phyloP scores from a whole-genome alignment of 305 asterid genomes.

The Lippia alba region DNA sequence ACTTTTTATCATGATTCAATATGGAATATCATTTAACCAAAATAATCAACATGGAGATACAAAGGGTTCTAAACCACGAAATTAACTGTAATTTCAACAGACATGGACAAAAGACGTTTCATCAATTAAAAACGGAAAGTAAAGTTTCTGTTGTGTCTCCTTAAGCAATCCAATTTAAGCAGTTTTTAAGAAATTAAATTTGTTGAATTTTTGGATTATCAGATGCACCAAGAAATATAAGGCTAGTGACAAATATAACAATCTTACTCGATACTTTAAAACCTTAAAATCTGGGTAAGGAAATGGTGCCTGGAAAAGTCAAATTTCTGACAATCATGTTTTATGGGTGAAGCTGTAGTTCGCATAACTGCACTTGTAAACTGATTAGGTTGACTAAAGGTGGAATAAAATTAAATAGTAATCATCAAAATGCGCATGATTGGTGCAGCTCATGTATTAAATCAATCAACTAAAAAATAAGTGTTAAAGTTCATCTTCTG shows the following conservation, averaged over 20 bases:
- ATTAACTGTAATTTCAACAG: conserved; percentile 26
- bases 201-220: conserved; percentile 2
- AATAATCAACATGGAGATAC: conserved; percentile 22
- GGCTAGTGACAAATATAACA: not conserved
- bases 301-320: conserved; percentile 8
- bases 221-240: conserved; percentile 8
- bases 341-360: conserved; percentile 29
- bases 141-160: not conserved
- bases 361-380: conserved; percentile 18
- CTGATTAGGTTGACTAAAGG: not conserved
- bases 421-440: conserved; percentile 21
- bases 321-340: conserved; percentile 12
- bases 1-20: conserved; percentile 4
- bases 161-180: not conserved
- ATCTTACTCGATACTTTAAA: not conserved
- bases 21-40: not conserved
- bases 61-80: conserved; percentile 13
- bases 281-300: conserved; percentile 12
- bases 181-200: not conserved
- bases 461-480: conserved; percentile 24
- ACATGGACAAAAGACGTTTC: not conserved
- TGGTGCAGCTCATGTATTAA: conserved; percentile 26
- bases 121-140: conserved; percentile 7
- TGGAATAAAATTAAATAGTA: conserved; percentile 12
- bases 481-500: conserved; percentile 20